Conservation (phyloP, 768 basidiomycete genomes). For the Serendipita sp. region DNA sequence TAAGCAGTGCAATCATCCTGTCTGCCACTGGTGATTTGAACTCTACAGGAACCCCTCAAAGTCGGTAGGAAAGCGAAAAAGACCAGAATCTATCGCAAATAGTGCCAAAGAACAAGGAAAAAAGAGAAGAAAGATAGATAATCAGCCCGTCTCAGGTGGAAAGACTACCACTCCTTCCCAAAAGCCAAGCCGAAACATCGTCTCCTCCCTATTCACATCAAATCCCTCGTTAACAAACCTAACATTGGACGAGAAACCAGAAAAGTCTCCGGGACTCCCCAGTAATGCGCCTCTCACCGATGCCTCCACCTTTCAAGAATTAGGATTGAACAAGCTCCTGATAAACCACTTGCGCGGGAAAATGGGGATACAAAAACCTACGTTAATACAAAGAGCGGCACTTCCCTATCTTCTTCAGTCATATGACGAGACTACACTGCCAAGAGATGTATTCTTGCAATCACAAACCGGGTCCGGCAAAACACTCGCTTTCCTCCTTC, state of each 20-base stretch:
- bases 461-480: constrained; percentile 97
- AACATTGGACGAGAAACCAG: constrained; percentile 32
- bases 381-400: constrained; percentile 69
- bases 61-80: constrained; percentile 2
- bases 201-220: constrained; percentile 79
- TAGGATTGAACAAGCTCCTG: constrained; percentile 72
- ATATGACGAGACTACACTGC: constrained; percentile 21
- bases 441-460: constrained; percentile 79
- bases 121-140: not conserved
- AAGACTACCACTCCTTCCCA: constrained; percentile 3
- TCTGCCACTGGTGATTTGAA: not conserved
- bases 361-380: constrained; percentile 72
- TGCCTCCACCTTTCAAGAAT: constrained; percentile 60
- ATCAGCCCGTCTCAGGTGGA: not conserved
- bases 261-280: constrained; percentile 15
- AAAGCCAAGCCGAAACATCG: constrained; percentile 26
- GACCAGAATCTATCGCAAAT: not conserved
- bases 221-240: constrained; percentile 67
- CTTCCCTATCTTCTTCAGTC: constrained; percentile 44
- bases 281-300: constrained; percentile 72
- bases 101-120: not conserved
- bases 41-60: not conserved
- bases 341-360: constrained; percentile 60
- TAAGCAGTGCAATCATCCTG: not conserved
- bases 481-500: constrained; percentile 82